These are phyloP conservation scores for Diaporthe citri DNA, from an alignment of 2,329 filamentous ascomycete genomes.

Conservation along the genomic window DNA sequence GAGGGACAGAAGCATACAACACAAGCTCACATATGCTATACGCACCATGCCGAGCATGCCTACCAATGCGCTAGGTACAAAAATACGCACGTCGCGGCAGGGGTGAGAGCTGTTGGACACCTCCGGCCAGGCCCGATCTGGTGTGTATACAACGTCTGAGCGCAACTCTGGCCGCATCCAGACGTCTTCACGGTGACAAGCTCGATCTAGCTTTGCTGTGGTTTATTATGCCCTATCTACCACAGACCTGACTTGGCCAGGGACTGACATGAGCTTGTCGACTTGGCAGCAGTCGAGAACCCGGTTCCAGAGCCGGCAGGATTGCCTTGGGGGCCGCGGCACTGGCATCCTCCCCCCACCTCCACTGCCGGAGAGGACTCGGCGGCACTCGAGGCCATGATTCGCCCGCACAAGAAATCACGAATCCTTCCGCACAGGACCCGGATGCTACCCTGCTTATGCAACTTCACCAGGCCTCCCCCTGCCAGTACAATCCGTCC, in stretches of 20 bases:
- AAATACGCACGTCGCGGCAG: background rate
- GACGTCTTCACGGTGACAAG: background rate
- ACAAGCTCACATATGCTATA: background rate
- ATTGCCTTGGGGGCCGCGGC: conserved; percentile 5
- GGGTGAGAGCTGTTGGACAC: background rate
- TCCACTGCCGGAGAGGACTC: background rate
- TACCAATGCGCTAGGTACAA: background rate
- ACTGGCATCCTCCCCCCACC: background rate
- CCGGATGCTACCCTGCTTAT: conserved; percentile 6
- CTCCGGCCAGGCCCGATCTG: background rate
- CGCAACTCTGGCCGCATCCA: background rate
- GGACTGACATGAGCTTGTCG: conserved; percentile 21
- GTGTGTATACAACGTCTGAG: background rate
- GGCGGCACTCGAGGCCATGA: background rate
- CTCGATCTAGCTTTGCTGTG: background rate
- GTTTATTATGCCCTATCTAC: background rate
- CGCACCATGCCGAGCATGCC: background rate
- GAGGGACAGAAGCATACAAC: background rate
- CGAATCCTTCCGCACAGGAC: conserved; percentile 20
- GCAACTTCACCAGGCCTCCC: background rate
- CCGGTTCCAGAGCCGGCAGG: background rate
- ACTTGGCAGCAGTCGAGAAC: conserved; percentile 19
- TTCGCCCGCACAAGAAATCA: background rate
- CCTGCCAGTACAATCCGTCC: background rate
- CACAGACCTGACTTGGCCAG: background rate